phyloP scores from a whole-genome alignment of 176 grass and related monocot species.

The Carex pumila region DNA sequence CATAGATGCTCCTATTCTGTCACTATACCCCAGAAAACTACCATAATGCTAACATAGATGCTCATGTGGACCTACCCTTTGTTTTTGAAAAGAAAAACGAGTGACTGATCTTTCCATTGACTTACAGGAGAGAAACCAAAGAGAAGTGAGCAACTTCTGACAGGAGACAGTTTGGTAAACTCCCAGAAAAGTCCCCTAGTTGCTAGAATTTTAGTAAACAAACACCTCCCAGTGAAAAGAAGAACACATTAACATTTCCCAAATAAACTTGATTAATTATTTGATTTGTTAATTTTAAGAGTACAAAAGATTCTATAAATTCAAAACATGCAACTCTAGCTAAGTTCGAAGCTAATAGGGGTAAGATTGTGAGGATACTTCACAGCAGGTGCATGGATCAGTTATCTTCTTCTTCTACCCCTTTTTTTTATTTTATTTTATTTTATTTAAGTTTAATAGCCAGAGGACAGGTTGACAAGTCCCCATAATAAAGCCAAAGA shows the following conservation, averaged over 20 bases:
- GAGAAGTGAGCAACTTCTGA: not conserved
- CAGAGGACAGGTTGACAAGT: not conserved
- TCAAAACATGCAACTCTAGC: not conserved
- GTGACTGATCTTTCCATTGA: not conserved
- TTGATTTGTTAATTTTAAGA: not conserved
- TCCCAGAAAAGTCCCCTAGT: not conserved
- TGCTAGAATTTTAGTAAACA: not conserved
- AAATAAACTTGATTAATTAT: not conserved
- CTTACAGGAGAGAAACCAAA: not conserved
- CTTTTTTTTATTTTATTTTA: not conserved
- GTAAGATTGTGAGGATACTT: not conserved
- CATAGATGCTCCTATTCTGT: too few species aligned
- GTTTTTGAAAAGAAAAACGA: not conserved
- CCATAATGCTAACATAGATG: not conserved
- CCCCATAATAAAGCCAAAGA: not conserved
- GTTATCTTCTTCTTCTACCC: not conserved
- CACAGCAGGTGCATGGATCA: not conserved
- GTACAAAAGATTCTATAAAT: not conserved
- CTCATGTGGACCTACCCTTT: not conserved
- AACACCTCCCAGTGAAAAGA: not conserved
- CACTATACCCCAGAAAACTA: not conserved
- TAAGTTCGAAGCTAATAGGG: not conserved
- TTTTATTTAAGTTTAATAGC: not conserved
- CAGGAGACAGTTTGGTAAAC: not conserved
- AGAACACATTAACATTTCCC: not conserved